Evolutionary conservation across 1,139 yeast species (phyloP).

Genomic region (Blastobotrys ciferrii): DNA sequence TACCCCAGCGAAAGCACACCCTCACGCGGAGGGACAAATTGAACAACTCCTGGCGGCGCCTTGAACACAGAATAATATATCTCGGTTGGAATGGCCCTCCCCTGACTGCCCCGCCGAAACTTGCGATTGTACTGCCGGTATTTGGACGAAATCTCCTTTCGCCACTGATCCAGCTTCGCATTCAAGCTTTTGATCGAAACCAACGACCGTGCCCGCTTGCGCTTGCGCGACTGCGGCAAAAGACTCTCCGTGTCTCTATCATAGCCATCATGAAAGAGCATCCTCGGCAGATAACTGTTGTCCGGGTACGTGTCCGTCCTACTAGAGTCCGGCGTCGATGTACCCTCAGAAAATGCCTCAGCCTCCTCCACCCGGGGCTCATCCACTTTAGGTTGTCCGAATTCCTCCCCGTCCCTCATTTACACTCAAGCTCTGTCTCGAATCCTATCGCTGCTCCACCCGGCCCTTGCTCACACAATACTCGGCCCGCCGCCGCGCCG

Average conservation of each 20-base stretch:
- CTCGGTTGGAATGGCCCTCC: conserved; percentile 8
- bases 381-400: not conserved
- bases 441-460: too few relatives aligned
- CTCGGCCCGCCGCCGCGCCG: too few relatives aligned
- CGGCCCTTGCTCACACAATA: too few relatives aligned
- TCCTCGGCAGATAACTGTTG: not conserved
- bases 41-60: conserved; percentile 17
- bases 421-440: not conserved
- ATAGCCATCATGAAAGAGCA: not conserved
- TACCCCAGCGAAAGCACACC: conserved; percentile 39
- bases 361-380: not conserved
- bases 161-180: conserved; percentile 11
- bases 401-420: not conserved
- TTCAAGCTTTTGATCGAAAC: conserved; percentile 15
- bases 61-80: conserved; percentile 56
- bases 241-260: not conserved
- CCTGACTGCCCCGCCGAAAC: conserved; percentile 1
- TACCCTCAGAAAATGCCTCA: not conserved
- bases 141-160: conserved; percentile 9
- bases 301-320: not conserved
- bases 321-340: not conserved
- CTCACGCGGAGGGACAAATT: conserved; percentile 30
- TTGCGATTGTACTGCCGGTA: conserved; percentile 12
- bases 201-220: conserved; percentile 15
- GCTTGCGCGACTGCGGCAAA: conserved; percentile 2